phyloP scores from a whole-genome alignment of 441 rosid genomes.

The Erysimum cheiri region DNA sequence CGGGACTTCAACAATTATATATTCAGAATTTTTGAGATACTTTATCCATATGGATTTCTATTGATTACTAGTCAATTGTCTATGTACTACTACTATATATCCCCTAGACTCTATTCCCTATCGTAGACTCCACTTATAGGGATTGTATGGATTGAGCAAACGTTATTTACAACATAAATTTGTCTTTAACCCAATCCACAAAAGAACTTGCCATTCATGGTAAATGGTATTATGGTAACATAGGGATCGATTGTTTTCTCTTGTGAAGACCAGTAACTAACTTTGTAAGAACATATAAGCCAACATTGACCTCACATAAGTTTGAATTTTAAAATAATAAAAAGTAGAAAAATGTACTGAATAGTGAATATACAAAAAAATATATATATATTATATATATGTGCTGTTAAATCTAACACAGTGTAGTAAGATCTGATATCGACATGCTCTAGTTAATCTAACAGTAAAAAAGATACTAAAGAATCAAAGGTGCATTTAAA shows the following conservation, averaged over 20 bases:
- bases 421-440: slow-evolving; percentile 3
- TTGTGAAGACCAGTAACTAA: neutral
- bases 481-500: neutral
- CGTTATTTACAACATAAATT: slow-evolving; percentile 18
- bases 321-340: neutral
- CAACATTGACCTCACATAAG: neutral
- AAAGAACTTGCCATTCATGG: slow-evolving; percentile 2
- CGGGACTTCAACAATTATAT: neutral
- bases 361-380: neutral
- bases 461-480: slow-evolving; percentile 14
- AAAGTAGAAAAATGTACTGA: neutral
- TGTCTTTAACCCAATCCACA: slow-evolving; percentile 1
- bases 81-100: neutral
- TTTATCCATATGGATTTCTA: neutral
- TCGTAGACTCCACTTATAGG: neutral
- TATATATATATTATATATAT: neutral
- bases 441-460: neutral
- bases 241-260: slow-evolving; percentile 1
- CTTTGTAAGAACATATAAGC: neutral
- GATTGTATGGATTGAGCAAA: neutral
- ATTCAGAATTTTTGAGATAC: neutral
- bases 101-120: neutral
- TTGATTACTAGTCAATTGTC: neutral
- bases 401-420: neutral
- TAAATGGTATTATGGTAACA: neutral